Base-by-base conservation (phyloP, 192 early-diverging fungal genomes). In the Coemansia sp. region DNA sequence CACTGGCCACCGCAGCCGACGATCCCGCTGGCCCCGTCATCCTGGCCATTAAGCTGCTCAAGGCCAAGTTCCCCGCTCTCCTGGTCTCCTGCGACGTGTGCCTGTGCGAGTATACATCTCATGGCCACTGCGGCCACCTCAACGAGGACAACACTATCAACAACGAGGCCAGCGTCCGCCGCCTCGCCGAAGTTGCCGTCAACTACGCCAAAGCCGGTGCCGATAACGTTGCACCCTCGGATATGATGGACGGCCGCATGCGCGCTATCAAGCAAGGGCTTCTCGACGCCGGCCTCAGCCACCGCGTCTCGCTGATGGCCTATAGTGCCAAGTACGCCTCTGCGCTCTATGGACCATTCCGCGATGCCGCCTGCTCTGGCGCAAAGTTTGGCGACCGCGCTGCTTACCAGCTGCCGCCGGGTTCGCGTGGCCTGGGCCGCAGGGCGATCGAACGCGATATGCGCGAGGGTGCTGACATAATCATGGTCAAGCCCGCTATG, bases 241-340 rank as follows among this genome's bases (percentile, higher is more conserved):
- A 98, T 74, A 98, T 98, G 97, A 98, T 97, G 96, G 97, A 97
- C 57, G 93, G 93, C 41, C 89, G 97, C 63, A 92, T 99, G 74
- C 84, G 87, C 60, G 92, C 92, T 8, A 98, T 99, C 82, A 99
- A 99, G 85, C 77, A 94, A 74, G 86, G 84, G 0, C 83, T 99
- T 32, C 77, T 92, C 5, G 84, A 86, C 17, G 88, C 89, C 63
- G 93, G 92, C 1, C 74, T 94, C 15, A 87, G 88, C 19, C 87
- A 91, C 74, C 89, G 88, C 74, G 92, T 94, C 25, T 84, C 90
- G 61, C 89, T 99, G 37, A 97, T 99, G 93, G 87, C 89, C n/a
- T 99, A 99, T 77, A 90, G 91, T 53, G 97, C 97, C 36, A 99
- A 99, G 80, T 99, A 96, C 80, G 93, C 97, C 29, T 91, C 90